Evolutionary conservation across 768 basidiomycete species (phyloP).

Genomic region (Pisolithus tinctorius): DNA sequence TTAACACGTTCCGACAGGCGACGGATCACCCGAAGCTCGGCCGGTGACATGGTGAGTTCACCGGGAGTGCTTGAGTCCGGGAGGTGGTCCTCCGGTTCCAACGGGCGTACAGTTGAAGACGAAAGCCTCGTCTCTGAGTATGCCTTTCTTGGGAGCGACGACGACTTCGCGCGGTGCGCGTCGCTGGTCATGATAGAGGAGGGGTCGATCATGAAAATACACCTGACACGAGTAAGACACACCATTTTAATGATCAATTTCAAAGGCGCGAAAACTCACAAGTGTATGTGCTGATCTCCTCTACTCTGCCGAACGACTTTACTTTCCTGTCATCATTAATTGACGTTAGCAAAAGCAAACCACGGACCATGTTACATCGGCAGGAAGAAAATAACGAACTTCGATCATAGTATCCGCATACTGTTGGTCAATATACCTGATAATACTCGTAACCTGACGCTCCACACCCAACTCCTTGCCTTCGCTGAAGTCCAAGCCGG

Average conservation of each 20-base stretch:
- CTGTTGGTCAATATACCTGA: constrained; percentile 75
- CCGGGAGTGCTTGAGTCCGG: constrained; percentile 43
- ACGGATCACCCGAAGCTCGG: constrained; percentile 72
- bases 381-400: constrained; percentile 30
- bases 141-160: constrained; percentile 41
- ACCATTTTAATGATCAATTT: not conserved
- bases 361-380: not conserved
- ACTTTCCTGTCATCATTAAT: constrained; percentile 51
- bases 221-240: constrained; percentile 36
- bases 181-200: constrained; percentile 54
- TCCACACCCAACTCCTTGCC: constrained; percentile 75
- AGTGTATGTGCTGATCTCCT: constrained; percentile 85
- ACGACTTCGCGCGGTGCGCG: constrained; percentile 43
- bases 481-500: constrained; percentile 69
- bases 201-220: constrained; percentile 84
- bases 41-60: constrained; percentile 61
- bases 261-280: constrained; percentile 41
- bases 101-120: constrained; percentile 35
- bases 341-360: not conserved
- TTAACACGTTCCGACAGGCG: constrained; percentile 71
- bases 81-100: constrained; percentile 46
- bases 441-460: constrained; percentile 63
- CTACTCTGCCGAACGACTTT: constrained; percentile 84
- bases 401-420: constrained; percentile 86
- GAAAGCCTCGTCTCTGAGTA: constrained; percentile 66